Base-by-base conservation (phyloP, 306 rosid genomes). In the Quercus suber region DNA sequence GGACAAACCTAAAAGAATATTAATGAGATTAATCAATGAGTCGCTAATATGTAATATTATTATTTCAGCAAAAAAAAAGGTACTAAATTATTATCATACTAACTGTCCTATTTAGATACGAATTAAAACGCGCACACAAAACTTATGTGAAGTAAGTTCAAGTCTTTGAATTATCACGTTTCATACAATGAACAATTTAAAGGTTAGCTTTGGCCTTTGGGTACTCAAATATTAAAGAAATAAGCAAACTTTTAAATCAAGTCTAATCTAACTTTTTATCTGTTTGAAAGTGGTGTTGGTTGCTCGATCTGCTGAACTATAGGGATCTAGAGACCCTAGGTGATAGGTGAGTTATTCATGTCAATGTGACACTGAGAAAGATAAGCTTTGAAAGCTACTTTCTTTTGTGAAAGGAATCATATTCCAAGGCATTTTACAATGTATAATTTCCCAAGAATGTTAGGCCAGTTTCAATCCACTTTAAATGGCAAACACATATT, bases 301-400 rank as follows among this genome's bases (percentile, higher is more conserved):
- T 75, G 80, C 59, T 41, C 45, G 45, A 41, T 35, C 51, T 23
- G 31, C 31, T 14, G 20, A 77, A 64, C 51, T 43, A 33, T 28
- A 18, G 61, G 70, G 53, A 49, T 49, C 55, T 69, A 30, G 67
- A 56, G 55, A 68, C 25, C 56, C 71, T 80, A 81, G 80, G 72
- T 49, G 65, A 59, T 76, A 57, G 80, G 58, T n/a, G 65, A 45
- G 31, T 69, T 49, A 23, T 37, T 45, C 19, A 27, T 23, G 20
- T 78, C 81, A 35, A 60, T 12, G 75, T 68, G 84, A 58, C 80
- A 59, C 53, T 73, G 15, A 59, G 51, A 71, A 8, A 75, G 37
- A 28, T 31, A 45, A 58, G 52, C 51, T 23, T 23, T 31, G 35
- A 76, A 37, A 59, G 64, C 33, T 8, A 69, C 77, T 49, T 75